Conservation (phyloP, 2,329 filamentous ascomycete species). For the Paraphaeosphaeria sporulosa region DNA sequence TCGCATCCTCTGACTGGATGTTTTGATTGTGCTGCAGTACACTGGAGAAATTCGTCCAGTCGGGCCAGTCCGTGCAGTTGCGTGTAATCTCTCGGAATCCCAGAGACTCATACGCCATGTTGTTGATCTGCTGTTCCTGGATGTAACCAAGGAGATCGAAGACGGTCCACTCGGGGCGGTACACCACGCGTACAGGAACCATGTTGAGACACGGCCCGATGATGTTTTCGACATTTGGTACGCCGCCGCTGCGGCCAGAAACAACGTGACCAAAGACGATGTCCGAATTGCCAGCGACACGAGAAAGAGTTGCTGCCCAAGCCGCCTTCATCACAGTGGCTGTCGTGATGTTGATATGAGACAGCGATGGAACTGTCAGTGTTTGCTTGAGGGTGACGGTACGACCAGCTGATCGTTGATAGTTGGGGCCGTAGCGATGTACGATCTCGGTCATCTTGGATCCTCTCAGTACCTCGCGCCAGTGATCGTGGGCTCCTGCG, state of each 20-base stretch:
- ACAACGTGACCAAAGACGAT: conserved; percentile 54
- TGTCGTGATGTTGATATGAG: conserved; percentile 45
- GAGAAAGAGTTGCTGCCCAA: conserved; percentile 53
- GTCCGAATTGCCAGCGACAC: conserved; percentile 47
- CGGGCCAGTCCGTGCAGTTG: conserved; percentile 47
- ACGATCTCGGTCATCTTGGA: conserved; percentile 47
- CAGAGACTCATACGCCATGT: conserved; percentile 45
- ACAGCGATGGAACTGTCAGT: conserved; percentile 30
- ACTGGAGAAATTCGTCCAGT: conserved; percentile 47
- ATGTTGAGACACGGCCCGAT: conserved; percentile 54
- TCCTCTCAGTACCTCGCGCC: conserved; percentile 40
- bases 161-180: conserved; percentile 45
- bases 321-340: conserved; percentile 58
- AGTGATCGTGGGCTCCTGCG: conserved; percentile 40
- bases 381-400: conserved; percentile 38
- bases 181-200: conserved; percentile 51
- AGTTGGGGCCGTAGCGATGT: conserved; percentile 41
- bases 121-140: conserved; percentile 55
- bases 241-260: conserved; percentile 49
- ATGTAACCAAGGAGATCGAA: conserved; percentile 50
- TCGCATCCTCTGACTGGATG: conserved; percentile 49
- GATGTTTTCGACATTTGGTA: conserved; percentile 48
- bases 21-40: conserved; percentile 46
- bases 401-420: conserved; percentile 38
- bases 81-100: conserved; percentile 45